phyloP scores from a whole-genome alignment of 148 eudicot genomes.

The Rhododendron kiyosumense region DNA sequence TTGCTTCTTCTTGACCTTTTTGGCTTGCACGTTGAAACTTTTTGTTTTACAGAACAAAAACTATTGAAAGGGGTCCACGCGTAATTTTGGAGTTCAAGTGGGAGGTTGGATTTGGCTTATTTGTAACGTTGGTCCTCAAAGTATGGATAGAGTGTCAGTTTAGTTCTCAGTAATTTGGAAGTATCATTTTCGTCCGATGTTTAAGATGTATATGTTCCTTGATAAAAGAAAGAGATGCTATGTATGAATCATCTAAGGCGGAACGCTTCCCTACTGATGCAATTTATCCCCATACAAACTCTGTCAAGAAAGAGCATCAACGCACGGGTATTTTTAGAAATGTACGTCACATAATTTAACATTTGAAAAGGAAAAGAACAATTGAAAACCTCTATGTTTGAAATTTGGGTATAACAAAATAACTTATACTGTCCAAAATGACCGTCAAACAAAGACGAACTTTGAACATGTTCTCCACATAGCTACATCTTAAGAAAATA shows the following conservation, averaged over 20 bases:
- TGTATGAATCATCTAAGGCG: too few species aligned
- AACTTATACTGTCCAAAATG: not conserved
- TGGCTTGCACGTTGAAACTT: not conserved
- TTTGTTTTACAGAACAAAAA: not conserved
- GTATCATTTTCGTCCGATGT: not conserved
- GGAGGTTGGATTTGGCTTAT: not conserved
- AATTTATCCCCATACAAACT: not conserved
- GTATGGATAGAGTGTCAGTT: not conserved
- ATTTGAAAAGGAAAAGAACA: too few species aligned
- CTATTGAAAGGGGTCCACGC: not conserved
- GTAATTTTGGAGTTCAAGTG: not conserved
- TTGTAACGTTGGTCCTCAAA: not conserved
- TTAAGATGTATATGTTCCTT: not conserved
- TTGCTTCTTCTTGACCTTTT: constrained; percentile 10
- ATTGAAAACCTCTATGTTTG: too few species aligned
- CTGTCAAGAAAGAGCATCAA: too few species aligned
- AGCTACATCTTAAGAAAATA: too few species aligned
- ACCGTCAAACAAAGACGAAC: not conserved
- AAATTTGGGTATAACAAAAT: too few species aligned
- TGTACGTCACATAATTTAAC: too few species aligned
- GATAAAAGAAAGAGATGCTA: too few species aligned
- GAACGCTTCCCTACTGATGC: too few species aligned
- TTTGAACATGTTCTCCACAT: too few species aligned
- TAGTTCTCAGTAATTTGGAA: not conserved
- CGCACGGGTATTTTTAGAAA: too few species aligned